Evolutionary conservation across 768 basidiomycete genomes (phyloP).

Genomic region (Clitopilus passeckerianus): DNA sequence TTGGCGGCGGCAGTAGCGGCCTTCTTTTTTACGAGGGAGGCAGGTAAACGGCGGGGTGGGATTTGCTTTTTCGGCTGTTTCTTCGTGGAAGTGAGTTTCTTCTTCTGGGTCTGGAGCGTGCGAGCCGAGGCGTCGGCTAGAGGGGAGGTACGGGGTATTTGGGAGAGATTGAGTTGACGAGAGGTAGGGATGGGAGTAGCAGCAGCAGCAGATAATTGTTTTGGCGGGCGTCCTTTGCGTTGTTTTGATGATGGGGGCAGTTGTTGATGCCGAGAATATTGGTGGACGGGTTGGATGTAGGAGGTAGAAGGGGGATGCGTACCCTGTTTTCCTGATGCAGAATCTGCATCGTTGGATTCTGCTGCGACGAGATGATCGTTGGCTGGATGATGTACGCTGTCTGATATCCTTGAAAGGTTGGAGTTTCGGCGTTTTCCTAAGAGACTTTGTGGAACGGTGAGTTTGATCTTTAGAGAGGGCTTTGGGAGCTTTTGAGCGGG

Average conservation of each 20-base stretch:
- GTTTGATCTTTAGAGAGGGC: slow-evolving; percentile 65
- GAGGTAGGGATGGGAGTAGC: not conserved
- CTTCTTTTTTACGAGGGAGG: slow-evolving; percentile 21
- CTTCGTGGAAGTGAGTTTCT: slow-evolving; percentile 9
- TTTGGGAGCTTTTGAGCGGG: slow-evolving; percentile 20
- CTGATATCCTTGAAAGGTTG: not conserved
- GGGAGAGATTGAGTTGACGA: not conserved
- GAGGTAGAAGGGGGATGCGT: slow-evolving; percentile 12
- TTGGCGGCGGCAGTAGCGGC: slow-evolving; percentile 22
- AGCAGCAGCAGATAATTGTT: slow-evolving; percentile 22
- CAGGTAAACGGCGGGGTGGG: slow-evolving; percentile 12
- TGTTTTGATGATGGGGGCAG: slow-evolving; percentile 17
- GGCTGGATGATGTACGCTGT: not conserved
- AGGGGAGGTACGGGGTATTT: not conserved
- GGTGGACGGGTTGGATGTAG: slow-evolving; percentile 10
- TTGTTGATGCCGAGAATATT: slow-evolving; percentile 12
- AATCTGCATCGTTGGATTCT: slow-evolving; percentile 1
- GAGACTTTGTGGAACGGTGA: slow-evolving; percentile 57
- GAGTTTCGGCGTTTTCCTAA: slow-evolving; percentile 35
- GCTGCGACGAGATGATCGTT: not conserved
- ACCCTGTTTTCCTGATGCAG: slow-evolving; percentile 4
- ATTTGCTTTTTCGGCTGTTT: slow-evolving; percentile 13
- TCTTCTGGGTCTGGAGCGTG: slow-evolving; percentile 3
- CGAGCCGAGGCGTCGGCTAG: not conserved
- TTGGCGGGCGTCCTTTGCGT: slow-evolving; percentile 56